Base-by-base conservation (phyloP, 805 yeast species). In the Schwanniomyces vanrijiae region DNA sequence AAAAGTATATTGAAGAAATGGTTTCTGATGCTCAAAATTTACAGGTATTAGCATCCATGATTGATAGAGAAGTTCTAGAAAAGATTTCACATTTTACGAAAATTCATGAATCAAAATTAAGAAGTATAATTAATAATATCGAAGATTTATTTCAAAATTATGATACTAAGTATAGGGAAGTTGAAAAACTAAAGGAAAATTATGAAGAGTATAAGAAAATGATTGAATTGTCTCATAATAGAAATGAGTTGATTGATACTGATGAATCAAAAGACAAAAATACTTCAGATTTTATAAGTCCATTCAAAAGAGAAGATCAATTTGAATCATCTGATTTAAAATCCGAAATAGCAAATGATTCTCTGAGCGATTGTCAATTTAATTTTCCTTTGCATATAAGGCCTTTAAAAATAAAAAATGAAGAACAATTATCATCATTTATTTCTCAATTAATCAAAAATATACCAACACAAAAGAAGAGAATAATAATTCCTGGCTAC, bases 401-500 rank as follows among this genome's bases (percentile, higher is more conserved):
- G 8, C 57, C 69, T 1, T 47, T 54, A 3, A 48, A 47, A 13
- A 46, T 70, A 10, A 38, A 38, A 3, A 44, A 54, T 11, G 45
- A 46, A 4, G 47, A 40, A 1, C 64, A 61, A 5, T 52, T 73
- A 7, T 43, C 59, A 2, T 31, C 29, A 1, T 58, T 73, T 25
- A 37, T 73, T 7, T 28, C 47, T 9, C 48, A 54, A 7, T 50
- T 68, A 43, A 61, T 64, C 5, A 20, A 37, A 5, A 40, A 54
- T 2, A 59, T 73, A 5, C 60, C 64, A 3, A 55, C 64, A 0
- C 51, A 54, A 3, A 64, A 59, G 46, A 56, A 76, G 24, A 68
- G 61, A 42, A 63, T 73, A 18, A 69, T 71, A 0, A 50, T 73
- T 16, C 76, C 77, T 1, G 76, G 77, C 1, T 68, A 66, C 46